Conservation (phyloP, 345 rosid species). For the Excoecaria cochinchinensis region DNA sequence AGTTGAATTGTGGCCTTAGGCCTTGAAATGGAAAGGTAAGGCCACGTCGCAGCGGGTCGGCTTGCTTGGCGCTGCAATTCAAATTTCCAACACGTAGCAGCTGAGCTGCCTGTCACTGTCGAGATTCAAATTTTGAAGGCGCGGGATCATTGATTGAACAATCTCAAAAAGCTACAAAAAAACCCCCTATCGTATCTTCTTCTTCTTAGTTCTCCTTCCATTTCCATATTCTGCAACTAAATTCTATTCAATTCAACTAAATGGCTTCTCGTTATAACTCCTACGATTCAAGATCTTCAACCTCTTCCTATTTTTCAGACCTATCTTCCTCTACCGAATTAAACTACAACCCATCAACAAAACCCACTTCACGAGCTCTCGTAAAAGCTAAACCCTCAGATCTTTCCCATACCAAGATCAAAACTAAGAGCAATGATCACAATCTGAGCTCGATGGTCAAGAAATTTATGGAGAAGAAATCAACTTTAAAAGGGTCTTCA, state of each 20-base stretch:
- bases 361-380: conserved; percentile 44
- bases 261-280: conserved; percentile 81
- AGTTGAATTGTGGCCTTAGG: too few relatives aligned
- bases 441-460: conserved; percentile 63
- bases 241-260: not conserved
- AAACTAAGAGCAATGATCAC: conserved; percentile 14
- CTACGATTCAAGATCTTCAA: conserved; percentile 67
- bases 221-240: not conserved
- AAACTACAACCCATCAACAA: conserved; percentile 21
- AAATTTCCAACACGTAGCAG: too few relatives aligned
- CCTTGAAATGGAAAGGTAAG: too few relatives aligned
- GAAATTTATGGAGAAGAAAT: conserved; percentile 66
- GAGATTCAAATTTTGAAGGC: too few relatives aligned
- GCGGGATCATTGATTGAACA: too few relatives aligned
- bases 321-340: conserved; percentile 57
- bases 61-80: too few relatives aligned
- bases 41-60: too few relatives aligned
- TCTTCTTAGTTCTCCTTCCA: too few relatives aligned
- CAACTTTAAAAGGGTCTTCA: conserved; percentile 24
- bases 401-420: conserved; percentile 26
- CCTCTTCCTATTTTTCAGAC: conserved; percentile 55
- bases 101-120: too few relatives aligned
- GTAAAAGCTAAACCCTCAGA: conserved; percentile 54
- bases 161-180: too few relatives aligned
- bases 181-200: too few relatives aligned